These are phyloP conservation scores for Trapa bicornis DNA, from an alignment of 345 rosid genomes.

Conservation along the genomic window DNA sequence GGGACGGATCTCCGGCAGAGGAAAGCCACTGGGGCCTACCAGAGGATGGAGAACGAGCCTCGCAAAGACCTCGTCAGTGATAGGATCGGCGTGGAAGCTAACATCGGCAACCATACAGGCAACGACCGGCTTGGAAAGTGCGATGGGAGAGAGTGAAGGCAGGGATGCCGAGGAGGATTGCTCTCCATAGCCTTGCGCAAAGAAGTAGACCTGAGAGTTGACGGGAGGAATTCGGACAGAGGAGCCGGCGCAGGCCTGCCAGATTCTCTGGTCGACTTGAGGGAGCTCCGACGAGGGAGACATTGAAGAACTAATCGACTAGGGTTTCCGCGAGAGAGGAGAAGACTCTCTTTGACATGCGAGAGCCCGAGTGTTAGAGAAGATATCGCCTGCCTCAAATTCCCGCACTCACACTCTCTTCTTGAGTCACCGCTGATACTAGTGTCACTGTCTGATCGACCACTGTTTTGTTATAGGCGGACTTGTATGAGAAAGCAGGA, in stretches of 20 bases:
- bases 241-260: constrained; percentile 80
- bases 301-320: constrained; percentile 20
- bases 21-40: not conserved
- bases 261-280: constrained; percentile 44
- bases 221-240: constrained; percentile 46
- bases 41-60: constrained; percentile 31
- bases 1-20: constrained; percentile 1
- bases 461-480: constrained; percentile 4
- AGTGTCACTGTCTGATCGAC: constrained; percentile 3
- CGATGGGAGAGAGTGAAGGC: constrained; percentile 13
- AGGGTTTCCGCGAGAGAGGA: constrained; percentile 14
- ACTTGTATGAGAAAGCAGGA: not conserved
- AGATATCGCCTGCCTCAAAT: constrained; percentile 1
- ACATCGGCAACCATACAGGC: constrained; percentile 41
- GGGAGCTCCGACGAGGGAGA: constrained; percentile 20
- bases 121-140: constrained; percentile 19
- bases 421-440: not conserved
- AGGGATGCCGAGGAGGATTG: constrained; percentile 28
- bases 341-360: constrained; percentile 6
- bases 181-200: constrained; percentile 78
- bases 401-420: not conserved
- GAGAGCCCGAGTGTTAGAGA: not conserved
- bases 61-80: constrained; percentile 68
- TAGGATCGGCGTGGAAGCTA: constrained; percentile 48
- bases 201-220: constrained; percentile 66